phyloP scores from a whole-genome alignment of 345 rosid genomes.

The Orychophragmus violaceus region DNA sequence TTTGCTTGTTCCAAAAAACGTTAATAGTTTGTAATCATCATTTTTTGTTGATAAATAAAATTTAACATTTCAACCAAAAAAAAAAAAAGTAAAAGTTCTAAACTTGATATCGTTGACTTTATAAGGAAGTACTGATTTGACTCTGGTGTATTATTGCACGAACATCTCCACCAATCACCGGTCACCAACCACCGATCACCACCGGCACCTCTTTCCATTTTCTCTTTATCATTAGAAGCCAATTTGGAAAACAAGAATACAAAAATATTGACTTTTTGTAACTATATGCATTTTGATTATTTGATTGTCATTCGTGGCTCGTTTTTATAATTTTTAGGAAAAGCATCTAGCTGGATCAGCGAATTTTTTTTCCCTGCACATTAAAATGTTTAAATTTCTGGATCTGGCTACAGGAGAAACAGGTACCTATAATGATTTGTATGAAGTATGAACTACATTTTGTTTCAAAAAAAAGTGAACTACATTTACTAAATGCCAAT shows the following conservation, averaged over 20 bases:
- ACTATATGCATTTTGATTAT: neutral
- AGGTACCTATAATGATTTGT: neutral
- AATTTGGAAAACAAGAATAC: neutral
- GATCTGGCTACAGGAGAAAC: neutral
- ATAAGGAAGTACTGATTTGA: neutral
- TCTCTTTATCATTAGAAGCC: neutral
- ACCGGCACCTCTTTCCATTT: constrained; percentile 17
- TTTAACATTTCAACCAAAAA: too few relatives aligned
- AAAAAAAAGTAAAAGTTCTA: too few relatives aligned
- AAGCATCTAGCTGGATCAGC: neutral
- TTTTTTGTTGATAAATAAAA: too few relatives aligned
- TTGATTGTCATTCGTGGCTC: neutral
- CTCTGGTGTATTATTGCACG: neutral
- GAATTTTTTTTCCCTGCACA: neutral
- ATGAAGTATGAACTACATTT: too few relatives aligned
- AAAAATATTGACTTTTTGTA: neutral
- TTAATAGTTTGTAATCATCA: too few relatives aligned
- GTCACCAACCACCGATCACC: constrained; percentile 2
- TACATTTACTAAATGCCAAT: neutral
- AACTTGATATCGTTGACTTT: constrained; percentile 14
- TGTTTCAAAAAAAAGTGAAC: too few relatives aligned
- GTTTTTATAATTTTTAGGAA: neutral
- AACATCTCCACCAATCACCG: constrained; percentile 15
- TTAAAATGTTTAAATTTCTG: neutral
- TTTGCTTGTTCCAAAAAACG: too few relatives aligned